Evolutionary conservation across 805 yeast genomes (phyloP), one percentile per base, ranked within the genome.

Genomic region (Pichia eremophila): DNA sequence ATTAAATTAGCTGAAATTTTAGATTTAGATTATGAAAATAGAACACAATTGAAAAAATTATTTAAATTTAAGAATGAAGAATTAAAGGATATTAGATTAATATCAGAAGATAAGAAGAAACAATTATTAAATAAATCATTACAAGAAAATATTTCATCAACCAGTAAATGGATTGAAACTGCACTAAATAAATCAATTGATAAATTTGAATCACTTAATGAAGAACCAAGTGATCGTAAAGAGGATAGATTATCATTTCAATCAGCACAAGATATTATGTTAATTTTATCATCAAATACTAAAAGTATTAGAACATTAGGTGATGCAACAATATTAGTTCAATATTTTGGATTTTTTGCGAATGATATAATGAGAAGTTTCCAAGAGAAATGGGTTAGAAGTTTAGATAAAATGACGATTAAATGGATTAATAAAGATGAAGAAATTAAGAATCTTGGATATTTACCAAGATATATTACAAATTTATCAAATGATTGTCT

Each of bases 141-240:
- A 63, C 72, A 75, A 50, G 75, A 89, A 53, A 79, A 88, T 46
- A 76, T 41, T 3, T 66, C 66, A 22, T 88, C 88, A 63, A 83
- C 91, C 73, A 75, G 74, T 15, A 95, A 88, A 66, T 93, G 98
- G 98, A 78, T 87, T 63, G 62, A 63, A 4, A 85, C 81, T 51
- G 72, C 63, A 8, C 43, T 57, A 15, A 42, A 32, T 2, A 56
- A 57, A 8, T 59, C 64, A 7, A 43, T 78, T 19, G 70, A 68
- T 27, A 73, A 81, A 14, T 91, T 91, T 61, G 65, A 70, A 36
- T 70, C 71, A 40, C 78, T 96, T 61, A 69, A 71, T 15, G 71
- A 73, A 8, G 89, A 95, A 8, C 97, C 97, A 8, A 52, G 60
- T n/a, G 65, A 61, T 41, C 50, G 56, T 9, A 46, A 54, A 8